Evolutionary conservation across 169 alveolate species (phyloP).

Genomic region (Eimeria nieschulzi): DNA sequence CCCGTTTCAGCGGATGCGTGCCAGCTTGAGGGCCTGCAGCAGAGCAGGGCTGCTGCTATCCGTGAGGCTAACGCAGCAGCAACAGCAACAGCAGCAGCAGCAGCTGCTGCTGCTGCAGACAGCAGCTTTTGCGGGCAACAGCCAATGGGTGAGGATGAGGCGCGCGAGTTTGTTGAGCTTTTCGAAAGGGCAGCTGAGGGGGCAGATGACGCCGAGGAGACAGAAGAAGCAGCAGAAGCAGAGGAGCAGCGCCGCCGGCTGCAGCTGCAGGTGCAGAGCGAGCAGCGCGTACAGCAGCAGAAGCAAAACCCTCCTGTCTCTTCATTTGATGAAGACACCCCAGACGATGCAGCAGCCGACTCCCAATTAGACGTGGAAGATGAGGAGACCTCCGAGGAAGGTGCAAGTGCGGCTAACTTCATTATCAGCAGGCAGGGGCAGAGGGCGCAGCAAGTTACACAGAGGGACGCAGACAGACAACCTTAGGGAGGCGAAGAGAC

Average conservation of each 20-base stretch:
- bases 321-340: too few relatives aligned
- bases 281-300: not conserved
- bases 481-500: too few relatives aligned
- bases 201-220: not conserved
- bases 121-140: not conserved
- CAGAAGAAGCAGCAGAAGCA: slow-evolving; percentile 18
- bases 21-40: not conserved
- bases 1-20: not conserved
- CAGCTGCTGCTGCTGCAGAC: not conserved
- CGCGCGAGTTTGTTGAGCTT: not conserved
- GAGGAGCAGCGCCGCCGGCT: slow-evolving; percentile 5
- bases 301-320: not conserved
- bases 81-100: not conserved
- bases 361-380: too few relatives aligned
- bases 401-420: too few relatives aligned
- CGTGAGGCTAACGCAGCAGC: not conserved
- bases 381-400: too few relatives aligned
- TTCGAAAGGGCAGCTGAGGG: not conserved
- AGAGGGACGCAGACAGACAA: too few relatives aligned
- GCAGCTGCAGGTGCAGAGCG: not conserved
- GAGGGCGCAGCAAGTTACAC: too few relatives aligned
- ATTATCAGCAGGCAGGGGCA: too few relatives aligned
- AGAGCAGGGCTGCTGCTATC: not conserved
- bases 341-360: too few relatives aligned
- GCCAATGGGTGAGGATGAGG: not conserved